Evolutionary conservation across 2,329 filamentous ascomycete species (phyloP), one percentile per base, ranked within the genome.

Genomic region (Dactylellina drechsleri): DNA sequence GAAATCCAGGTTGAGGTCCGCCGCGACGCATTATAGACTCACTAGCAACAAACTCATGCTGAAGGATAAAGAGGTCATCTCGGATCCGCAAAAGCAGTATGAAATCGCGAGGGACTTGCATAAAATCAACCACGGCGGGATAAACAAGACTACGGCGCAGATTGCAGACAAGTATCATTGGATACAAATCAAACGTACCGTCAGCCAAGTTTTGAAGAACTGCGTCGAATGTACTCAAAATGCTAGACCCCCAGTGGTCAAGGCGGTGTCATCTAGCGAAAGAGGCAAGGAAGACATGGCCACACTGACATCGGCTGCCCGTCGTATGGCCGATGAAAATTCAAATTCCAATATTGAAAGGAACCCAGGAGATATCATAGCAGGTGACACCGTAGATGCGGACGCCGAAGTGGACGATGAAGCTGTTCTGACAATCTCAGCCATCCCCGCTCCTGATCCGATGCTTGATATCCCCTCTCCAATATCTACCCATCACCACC

Each of bases 101-200:
- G 92, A 95, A 74, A 95, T 98, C 79, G 92, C 93, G 12, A 86
- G 91, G 53, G 85, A 86, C 70, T 86, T 93, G 43, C 95, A 99
- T 82, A 85, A 88, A 62, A 83, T 85, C 68, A 86, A 90, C 49
- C 95, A 99, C 81, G 92, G 91, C 5, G 95, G 95, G 60, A 98
- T 98, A 85, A 99, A 99, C 85, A 97, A 97, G 84, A 98, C 94
- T 0, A 98, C 94, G 0, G 93, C 94, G 18, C 91, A 89, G 18
- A 97, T 99, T 79, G 92, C 94, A 10, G 92, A 97, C 81, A 91
- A 90, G 80, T 97, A 94, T 81, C 95, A 98, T 83, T 99, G 95
- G 95, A 93, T 96, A 56, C 88, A 94, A 76, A 98, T 98, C 84
- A 99, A 98, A 82, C 93, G 97, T 83, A 98, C 94, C 0, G 95